Evolutionary conservation across 1,284 basidiomycete species (phyloP), one percentile per base, ranked within the genome.

Genomic region (Cryptococcus jaspeensis): DNA sequence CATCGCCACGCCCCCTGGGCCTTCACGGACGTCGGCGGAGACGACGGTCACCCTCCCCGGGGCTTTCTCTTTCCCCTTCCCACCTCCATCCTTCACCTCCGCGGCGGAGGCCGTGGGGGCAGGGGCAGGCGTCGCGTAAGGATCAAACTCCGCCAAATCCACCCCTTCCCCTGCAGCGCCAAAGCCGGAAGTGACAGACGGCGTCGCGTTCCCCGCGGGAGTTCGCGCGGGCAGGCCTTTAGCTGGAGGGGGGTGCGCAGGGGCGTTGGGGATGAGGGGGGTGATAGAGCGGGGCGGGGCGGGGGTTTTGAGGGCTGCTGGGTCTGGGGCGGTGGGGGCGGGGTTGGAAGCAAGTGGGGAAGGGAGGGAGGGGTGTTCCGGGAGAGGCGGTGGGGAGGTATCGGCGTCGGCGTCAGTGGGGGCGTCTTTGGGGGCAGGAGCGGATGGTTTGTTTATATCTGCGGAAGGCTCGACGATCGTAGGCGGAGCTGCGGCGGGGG

Each of bases 121-220:
- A 32, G 44, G 42, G 11, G 54, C 61, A 4, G 68, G 65, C 4
- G 72, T 70, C 18, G 72, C 70, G 51, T 69, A 73, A 12, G 74
- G 74, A 51, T 76, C 74, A 54, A 76, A 76, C 58, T 76, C 72
- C 13, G 69, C 65, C 35, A 76, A 50, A 22, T 70, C 69, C 0
- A 60, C 28, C 6, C 36, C 55, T 47, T 35, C 13, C 45, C 48
- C 25, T 32, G 20, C 22, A 39, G 40, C 22, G 39, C 20, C 16
- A 52, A 15, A 15, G 36, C 43, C 1, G 52, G 55, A 18, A 60
- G 59, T 13, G 58, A 60, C 1, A 53, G 47, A 32, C 4, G 47
- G 47, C 36, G 47, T 49, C 12, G 23, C n/a, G 58, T 56, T 25
- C 51, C 50, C n/a, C 7, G 48, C 16, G 8, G 66, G 66, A 4